A percentile compares a stretch with the other conserved stretches of the same genome.
phyloP scores from a whole-genome alignment of 129 eudicot genomes.

The Artemisia annua region DNA sequence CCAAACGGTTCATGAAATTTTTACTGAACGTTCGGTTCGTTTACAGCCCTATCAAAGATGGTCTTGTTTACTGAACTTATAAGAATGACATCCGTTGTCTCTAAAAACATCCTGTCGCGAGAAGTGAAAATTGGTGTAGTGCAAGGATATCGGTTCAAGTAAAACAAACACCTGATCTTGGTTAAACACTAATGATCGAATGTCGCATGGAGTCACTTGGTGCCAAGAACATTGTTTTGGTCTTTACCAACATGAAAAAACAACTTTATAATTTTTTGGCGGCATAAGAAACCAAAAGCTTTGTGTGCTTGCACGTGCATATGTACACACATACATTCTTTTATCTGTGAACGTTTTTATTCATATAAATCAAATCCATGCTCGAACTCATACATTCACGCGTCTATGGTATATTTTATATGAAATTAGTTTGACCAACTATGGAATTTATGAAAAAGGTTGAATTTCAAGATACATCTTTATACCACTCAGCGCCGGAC shows the following conservation, averaged over 20 bases:
- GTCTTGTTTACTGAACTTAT: too few relatives aligned
- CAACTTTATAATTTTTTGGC: constrained; percentile 1
- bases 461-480: too few relatives aligned
- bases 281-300: constrained; percentile 20
- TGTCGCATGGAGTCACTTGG: constrained; percentile 13
- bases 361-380: background rate
- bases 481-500: too few relatives aligned
- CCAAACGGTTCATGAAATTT: too few relatives aligned
- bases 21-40: too few relatives aligned
- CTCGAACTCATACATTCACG: background rate
- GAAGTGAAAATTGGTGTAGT: too few relatives aligned
- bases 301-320: constrained; percentile 15
- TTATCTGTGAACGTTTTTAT: background rate
- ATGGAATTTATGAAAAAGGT: background rate
- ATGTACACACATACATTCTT: background rate
- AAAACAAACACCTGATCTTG: background rate
- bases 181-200: background rate
- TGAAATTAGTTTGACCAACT: background rate
- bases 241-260: constrained; percentile 17
- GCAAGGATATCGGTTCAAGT: background rate
- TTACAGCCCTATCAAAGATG: too few relatives aligned
- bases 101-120: too few relatives aligned
- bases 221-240: constrained; percentile 13
- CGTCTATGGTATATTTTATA: background rate
- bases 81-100: too few relatives aligned